phyloP scores from a whole-genome alignment of 805 yeast species.

The Kazachstania taianensis region DNA sequence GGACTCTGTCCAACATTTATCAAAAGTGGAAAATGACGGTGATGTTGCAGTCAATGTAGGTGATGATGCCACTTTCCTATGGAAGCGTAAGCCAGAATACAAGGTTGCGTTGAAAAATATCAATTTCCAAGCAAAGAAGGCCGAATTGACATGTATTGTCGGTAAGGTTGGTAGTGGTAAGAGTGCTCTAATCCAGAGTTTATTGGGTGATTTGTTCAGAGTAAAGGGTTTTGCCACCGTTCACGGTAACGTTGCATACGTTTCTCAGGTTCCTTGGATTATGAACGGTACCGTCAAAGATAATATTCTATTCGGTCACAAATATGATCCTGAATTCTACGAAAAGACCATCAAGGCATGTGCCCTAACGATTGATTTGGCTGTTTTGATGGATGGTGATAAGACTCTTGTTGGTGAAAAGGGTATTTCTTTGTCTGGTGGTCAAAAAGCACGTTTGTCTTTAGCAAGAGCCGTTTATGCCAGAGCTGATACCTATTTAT shows the following conservation, averaged over 20 bases:
- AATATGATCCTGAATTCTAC: constrained; percentile 72
- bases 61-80: constrained; percentile 60
- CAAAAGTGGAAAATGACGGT: constrained; percentile 43
- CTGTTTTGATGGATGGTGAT: constrained; percentile 80
- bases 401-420: constrained; percentile 91
- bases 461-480: constrained; percentile 94
- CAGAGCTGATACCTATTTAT: constrained; percentile 79
- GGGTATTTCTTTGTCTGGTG: constrained; percentile 93
- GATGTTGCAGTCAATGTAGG: constrained; percentile 53
- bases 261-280: constrained; percentile 93
- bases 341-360: constrained; percentile 76
- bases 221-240: constrained; percentile 60
- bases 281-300: constrained; percentile 90
- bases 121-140: constrained; percentile 55
- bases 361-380: constrained; percentile 71
- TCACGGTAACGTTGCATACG: constrained; percentile 78
- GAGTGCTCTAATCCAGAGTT: constrained; percentile 67
- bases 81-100: constrained; percentile 64
- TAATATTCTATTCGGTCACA: constrained; percentile 83
- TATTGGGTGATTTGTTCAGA: constrained; percentile 75
- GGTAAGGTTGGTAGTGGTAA: constrained; percentile 91
- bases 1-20: constrained; percentile 47
- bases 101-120: constrained; percentile 59
- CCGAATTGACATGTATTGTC: constrained; percentile 73
- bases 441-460: constrained; percentile 92